Conservation (phyloP, 257 asterid genomes). For the Petunia axillaris region DNA sequence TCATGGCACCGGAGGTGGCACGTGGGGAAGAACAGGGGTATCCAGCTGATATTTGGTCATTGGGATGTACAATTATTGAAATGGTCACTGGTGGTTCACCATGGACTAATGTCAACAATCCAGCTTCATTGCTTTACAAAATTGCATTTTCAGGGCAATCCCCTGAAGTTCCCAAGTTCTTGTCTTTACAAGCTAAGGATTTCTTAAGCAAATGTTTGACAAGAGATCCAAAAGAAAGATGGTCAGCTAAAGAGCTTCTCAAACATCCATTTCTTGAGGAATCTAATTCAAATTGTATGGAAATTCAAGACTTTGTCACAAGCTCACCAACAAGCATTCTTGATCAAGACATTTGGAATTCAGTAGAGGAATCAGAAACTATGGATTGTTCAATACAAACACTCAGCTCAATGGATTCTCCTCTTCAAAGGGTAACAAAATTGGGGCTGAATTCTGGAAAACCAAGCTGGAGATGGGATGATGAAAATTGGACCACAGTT, state of each 20-base stretch:
- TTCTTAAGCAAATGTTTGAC: constrained; percentile 65
- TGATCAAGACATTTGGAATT: constrained; percentile 73
- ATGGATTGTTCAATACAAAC: background rate
- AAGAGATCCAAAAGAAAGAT: constrained; percentile 54
- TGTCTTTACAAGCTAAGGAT: constrained; percentile 63
- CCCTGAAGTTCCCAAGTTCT: constrained; percentile 55
- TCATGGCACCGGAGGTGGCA: constrained; percentile 85
- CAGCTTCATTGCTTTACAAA: constrained; percentile 43
- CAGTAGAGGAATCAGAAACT: constrained; percentile 47
- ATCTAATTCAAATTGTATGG: background rate
- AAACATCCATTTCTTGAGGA: constrained; percentile 61
- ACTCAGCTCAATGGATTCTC: constrained; percentile 19
- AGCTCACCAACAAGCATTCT: constrained; percentile 78
- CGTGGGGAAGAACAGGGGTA: constrained; percentile 72
- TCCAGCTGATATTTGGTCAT: constrained; percentile 76
- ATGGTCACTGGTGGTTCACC: constrained; percentile 71
- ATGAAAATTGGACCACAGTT: constrained; percentile 52
- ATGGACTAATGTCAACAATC: constrained; percentile 51
- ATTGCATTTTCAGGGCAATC: constrained; percentile 64
- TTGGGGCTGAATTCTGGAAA: constrained; percentile 36
- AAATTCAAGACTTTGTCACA: constrained; percentile 21
- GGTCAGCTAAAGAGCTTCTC: constrained; percentile 66
- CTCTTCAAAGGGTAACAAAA: constrained; percentile 37
- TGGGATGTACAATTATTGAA: constrained; percentile 78
- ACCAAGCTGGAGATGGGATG: constrained; percentile 46